Conservation (phyloP, 371 early-diverging fungal genomes). For the Mortierella sp. region DNA sequence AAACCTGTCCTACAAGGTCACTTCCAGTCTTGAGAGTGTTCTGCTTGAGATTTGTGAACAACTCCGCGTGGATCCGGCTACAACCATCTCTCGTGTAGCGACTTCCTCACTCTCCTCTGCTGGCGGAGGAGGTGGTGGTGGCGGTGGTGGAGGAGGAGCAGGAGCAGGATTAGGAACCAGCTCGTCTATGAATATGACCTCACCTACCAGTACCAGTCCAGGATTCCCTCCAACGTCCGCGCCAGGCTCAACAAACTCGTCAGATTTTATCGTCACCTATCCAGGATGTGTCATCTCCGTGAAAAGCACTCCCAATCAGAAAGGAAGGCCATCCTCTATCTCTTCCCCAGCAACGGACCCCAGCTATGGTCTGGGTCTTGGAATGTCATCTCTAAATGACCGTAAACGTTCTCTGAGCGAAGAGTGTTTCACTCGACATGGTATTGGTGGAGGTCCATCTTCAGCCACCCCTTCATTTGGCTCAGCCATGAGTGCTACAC, state of each 20-base stretch:
- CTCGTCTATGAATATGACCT: constrained; percentile 39
- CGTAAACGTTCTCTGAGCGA: constrained; percentile 51
- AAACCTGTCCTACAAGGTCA: constrained; percentile 38
- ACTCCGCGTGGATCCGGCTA: constrained; percentile 47
- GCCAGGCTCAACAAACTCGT: constrained; percentile 28
- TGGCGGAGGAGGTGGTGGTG: constrained; percentile 55
- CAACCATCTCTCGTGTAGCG: constrained; percentile 33
- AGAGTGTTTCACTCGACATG: constrained; percentile 48
- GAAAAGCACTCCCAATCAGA: constrained; percentile 51
- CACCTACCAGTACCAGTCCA: constrained; percentile 41
- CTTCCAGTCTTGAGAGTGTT: constrained; percentile 35
- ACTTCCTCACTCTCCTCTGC: constrained; percentile 51
- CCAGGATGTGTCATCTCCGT: constrained; percentile 56
- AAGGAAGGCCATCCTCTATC: constrained; percentile 49
- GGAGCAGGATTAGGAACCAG: constrained; percentile 3
- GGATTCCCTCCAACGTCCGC: constrained; percentile 21
- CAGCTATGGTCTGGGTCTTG: constrained; percentile 36
- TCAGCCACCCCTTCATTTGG: constrained; percentile 38
- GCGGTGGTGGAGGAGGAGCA: constrained; percentile 29
- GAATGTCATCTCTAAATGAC: constrained; percentile 45
- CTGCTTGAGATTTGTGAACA: constrained; percentile 49
- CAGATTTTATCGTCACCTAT: constrained; percentile 48
- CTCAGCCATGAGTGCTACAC: constrained; percentile 40
- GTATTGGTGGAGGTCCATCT: constrained; percentile 23
- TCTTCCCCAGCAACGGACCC: constrained; percentile 42